Base-by-base conservation (phyloP, 164 flowering plant species). In the Buxus sempervirens region DNA sequence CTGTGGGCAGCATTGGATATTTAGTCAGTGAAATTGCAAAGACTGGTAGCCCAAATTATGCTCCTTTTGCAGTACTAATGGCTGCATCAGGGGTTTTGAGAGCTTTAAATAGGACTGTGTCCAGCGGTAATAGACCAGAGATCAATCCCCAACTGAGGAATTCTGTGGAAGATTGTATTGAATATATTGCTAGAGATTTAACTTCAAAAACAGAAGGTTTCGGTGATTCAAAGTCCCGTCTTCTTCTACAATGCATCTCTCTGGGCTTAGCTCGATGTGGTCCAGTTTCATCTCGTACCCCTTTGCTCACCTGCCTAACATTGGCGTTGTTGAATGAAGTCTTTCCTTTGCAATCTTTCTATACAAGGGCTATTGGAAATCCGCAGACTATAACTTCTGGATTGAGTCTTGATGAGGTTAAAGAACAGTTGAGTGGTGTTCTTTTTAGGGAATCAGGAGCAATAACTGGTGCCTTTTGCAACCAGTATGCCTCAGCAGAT, bases 401-500 rank as follows among this genome's bases (percentile, higher is more conserved):
- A 36, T 59, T 77, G 45, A 66, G 36, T 54, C 53, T 66, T 70
- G 64, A 60, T 49, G 82, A 75, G 78, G 76, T 88, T 45, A 82
- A 81, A 66, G 80, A 76, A 54, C 96, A 89, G 78, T 63, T 84
- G 36, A 76, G 55, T 25, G 83, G 85, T 74, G 66, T 80, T 70
- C 66, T 76, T 60, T 88, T 91, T 70, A 93, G 85, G 83, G 99
- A 91, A 78, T 95, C 95, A 21, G 99, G 99, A 48, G 81, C 83
- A 7, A 67, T 85, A 51, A 85, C 95, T 23, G 79, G 88, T 62
- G 83, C 80, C 32, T 87, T 96, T 55, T 96, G 99, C 82, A 84
- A 88, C 54, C 93, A 80, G 64, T 96, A 93, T 77, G 79, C 62
- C 22, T 76, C 77, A 54, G 91, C 84, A 10, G 81, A 84, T 75